Evolutionary conservation across 31 red algal genomes (phyloP).

Genomic region (Pterothamnion heteromorphum): DNA sequence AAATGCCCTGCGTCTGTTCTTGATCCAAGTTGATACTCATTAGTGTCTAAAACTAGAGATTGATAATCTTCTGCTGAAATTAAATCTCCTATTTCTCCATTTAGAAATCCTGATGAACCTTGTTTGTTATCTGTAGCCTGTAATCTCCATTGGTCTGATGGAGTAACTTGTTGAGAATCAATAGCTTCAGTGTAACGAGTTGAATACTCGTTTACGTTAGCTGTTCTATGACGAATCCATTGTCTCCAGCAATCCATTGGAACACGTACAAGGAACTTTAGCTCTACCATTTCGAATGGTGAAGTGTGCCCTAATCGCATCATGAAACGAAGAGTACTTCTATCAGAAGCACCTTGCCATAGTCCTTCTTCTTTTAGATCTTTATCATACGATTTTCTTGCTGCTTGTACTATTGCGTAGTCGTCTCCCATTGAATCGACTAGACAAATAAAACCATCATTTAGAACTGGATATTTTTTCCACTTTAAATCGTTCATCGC

Average conservation of each 20-base stretch:
- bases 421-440: conserved; percentile 28
- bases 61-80: neutral
- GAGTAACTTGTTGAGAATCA: neutral
- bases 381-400: neutral
- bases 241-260: conserved; percentile 8
- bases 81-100: neutral
- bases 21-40: neutral
- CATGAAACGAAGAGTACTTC: conserved; percentile 5
- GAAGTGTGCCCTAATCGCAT: conserved; percentile 19
- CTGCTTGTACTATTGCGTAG: conserved; percentile 15
- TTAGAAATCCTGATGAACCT: neutral
- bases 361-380: neutral
- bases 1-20: neutral
- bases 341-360: neutral
- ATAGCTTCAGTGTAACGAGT: neutral
- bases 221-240: conserved; percentile 41
- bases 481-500: no score
- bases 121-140: conserved; percentile 8
- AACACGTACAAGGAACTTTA: conserved; percentile 8
- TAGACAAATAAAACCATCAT: neutral
- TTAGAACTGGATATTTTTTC: neutral
- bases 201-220: conserved; percentile 13
- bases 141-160: neutral
- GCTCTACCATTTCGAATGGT: neutral
- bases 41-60: neutral